Evolutionary conservation across 805 yeast genomes (phyloP).

Genomic region (Trichomonascus vanleenenianus): DNA sequence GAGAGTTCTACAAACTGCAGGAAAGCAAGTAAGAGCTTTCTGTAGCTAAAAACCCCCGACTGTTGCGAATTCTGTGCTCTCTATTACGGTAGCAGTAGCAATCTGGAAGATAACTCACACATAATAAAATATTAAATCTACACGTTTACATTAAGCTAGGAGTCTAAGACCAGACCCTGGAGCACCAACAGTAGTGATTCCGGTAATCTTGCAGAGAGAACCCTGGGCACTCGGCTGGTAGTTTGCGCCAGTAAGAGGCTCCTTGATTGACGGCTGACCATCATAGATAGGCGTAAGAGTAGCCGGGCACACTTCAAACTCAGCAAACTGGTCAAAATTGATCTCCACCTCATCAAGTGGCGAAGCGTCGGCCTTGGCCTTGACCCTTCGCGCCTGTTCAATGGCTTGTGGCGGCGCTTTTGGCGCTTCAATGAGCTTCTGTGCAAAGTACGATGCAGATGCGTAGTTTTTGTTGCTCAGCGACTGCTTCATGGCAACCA

Average conservation of each 20-base stretch:
- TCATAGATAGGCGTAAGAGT: conserved; percentile 83
- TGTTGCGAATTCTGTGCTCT: background rate
- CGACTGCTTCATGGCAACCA: conserved; percentile 91
- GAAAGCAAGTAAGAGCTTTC: conserved; percentile 11
- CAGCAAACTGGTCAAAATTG: conserved; percentile 88
- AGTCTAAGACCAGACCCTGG: conserved; percentile 82
- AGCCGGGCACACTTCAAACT: conserved; percentile 82
- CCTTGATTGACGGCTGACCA: conserved; percentile 59
- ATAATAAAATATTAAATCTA: background rate
- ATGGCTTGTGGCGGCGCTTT: conserved; percentile 40
- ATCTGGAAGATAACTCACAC: conserved; percentile 4
- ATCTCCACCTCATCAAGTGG: conserved; percentile 83
- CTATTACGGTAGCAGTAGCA: no score
- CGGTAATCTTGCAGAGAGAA: conserved; percentile 64
- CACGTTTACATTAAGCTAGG: conserved; percentile 13
- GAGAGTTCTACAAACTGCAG: conserved; percentile 31
- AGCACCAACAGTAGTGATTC: conserved; percentile 76
- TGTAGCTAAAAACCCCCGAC: conserved; percentile 3
- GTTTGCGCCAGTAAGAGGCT: conserved; percentile 84
- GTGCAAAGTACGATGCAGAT: conserved; percentile 84
- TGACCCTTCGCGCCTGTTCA: conserved; percentile 80
- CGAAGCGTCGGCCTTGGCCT: conserved; percentile 67
- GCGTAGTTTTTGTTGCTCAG: conserved; percentile 84
- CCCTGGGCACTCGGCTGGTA: conserved; percentile 77
- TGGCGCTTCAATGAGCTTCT: conserved; percentile 66